These are phyloP conservation scores for Daldinia concentrica DNA, from an alignment of 495 filamentous ascomycete species.

Conservation along the genomic window DNA sequence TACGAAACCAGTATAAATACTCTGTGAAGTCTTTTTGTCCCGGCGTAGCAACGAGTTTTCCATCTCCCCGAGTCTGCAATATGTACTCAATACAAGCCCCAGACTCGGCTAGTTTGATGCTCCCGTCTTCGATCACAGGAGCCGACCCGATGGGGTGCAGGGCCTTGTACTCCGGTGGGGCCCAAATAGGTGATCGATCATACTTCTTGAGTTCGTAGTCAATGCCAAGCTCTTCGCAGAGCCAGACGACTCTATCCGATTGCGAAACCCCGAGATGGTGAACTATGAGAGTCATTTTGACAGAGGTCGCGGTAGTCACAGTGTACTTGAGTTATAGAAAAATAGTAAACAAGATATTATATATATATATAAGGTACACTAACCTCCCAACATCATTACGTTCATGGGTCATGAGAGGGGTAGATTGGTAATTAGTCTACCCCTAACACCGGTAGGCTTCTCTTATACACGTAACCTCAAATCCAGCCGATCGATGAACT, in stretches of 20 bases:
- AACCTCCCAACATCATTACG: neutral
- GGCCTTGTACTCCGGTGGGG: conserved; percentile 62
- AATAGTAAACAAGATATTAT: too few relatives aligned
- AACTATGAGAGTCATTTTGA: conserved; percentile 57
- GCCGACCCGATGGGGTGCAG: conserved; percentile 63
- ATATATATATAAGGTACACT: neutral
- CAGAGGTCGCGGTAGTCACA: neutral
- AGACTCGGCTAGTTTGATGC: conserved; percentile 63
- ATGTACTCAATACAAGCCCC: conserved; percentile 67
- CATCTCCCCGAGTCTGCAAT: conserved; percentile 59
- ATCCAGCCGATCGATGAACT: neutral
- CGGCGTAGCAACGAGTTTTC: conserved; percentile 54
- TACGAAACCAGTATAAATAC: conserved; percentile 68
- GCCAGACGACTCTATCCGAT: conserved; percentile 69
- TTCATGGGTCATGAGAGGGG: neutral
- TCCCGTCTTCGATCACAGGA: conserved; percentile 64
- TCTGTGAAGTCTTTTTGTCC: conserved; percentile 58
- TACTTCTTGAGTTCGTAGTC: conserved; percentile 62
- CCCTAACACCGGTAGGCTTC: neutral
- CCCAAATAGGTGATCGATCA: conserved; percentile 59
- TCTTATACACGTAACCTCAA: neutral
- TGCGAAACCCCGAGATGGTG: conserved; percentile 67
- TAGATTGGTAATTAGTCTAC: neutral
- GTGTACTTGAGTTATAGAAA: too few relatives aligned
- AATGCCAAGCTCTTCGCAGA: conserved; percentile 69